phyloP scores from a whole-genome alignment of 1,139 yeast species.

The Kluyveromyces marxianus region DNA sequence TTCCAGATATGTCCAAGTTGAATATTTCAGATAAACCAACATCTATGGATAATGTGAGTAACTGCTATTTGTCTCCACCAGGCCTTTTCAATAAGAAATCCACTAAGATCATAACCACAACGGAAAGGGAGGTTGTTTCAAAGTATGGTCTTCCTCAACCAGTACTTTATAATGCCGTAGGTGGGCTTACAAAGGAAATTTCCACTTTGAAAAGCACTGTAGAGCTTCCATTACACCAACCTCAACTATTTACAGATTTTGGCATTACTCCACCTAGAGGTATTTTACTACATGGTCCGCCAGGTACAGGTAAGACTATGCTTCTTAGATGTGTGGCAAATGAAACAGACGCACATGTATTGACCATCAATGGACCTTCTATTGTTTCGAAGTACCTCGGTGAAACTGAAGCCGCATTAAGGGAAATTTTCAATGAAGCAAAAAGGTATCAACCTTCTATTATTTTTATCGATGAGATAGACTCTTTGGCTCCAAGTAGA shows the following conservation, averaged over 20 bases:
- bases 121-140: conserved; percentile 17
- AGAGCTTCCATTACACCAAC: conserved; percentile 73
- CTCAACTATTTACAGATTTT: conserved; percentile 69
- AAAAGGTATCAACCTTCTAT: conserved; percentile 76
- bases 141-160: conserved; percentile 36
- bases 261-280: conserved; percentile 93
- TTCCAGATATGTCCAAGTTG: conserved; percentile 32
- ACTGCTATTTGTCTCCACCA: conserved; percentile 38
- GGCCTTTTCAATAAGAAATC: conserved; percentile 38
- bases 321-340: conserved; percentile 73
- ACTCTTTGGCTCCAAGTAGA: conserved; percentile 79
- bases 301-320: conserved; percentile 97
- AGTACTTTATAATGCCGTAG: conserved; percentile 49
- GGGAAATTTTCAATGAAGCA: conserved; percentile 83
- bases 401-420: conserved; percentile 78
- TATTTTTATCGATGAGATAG: conserved; percentile 85
- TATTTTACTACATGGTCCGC: conserved; percentile 84
- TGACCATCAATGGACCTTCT: conserved; percentile 84
- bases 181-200: conserved; percentile 70
- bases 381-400: conserved; percentile 89
- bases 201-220: conserved; percentile 56
- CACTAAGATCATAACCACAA: conserved; percentile 29
- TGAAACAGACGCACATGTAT: conserved; percentile 66
- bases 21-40: conserved; percentile 2
- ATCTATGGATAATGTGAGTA: background rate